Evolutionary conservation across 2,329 filamentous ascomycete genomes (phyloP).

Genomic region (Venturia nashicola): DNA sequence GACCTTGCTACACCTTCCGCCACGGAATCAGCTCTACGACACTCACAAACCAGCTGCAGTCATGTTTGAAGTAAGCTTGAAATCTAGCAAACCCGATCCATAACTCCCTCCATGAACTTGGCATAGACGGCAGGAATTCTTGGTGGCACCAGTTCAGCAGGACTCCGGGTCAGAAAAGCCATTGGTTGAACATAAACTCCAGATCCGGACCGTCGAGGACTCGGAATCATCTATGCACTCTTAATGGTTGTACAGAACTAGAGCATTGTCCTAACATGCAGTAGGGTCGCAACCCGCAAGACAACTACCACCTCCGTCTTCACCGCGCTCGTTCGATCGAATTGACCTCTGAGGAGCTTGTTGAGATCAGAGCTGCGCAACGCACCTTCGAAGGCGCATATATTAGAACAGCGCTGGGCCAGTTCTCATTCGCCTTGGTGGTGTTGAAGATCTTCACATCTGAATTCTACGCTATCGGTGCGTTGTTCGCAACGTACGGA

Average conservation of each 20-base stretch:
- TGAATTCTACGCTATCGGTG: conserved; percentile 96
- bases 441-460: conserved; percentile 93
- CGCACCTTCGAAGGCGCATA: conserved; percentile 96
- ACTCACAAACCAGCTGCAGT: not conserved
- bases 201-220: not conserved
- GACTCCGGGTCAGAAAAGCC: not conserved
- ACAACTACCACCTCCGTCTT: conserved; percentile 64
- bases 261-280: not conserved
- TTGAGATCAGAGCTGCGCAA: conserved; percentile 89
- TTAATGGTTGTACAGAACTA: not conserved
- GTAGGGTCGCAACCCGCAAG: conserved; percentile 48
- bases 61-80: conserved; percentile 14
- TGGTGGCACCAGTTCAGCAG: not conserved
- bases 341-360: conserved; percentile 71
- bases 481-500: conserved; percentile 86
- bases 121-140: not conserved
- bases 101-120: not conserved
- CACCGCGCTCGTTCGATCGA: conserved; percentile 77
- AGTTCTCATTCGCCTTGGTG: conserved; percentile 90
- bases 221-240: not conserved
- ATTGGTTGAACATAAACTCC: not conserved
- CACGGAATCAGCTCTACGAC: not conserved
- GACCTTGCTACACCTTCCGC: not conserved
- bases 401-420: conserved; percentile 82
- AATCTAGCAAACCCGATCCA: not conserved